Base-by-base conservation (phyloP, 306 rosid genomes). In the Vigna hirtella region DNA sequence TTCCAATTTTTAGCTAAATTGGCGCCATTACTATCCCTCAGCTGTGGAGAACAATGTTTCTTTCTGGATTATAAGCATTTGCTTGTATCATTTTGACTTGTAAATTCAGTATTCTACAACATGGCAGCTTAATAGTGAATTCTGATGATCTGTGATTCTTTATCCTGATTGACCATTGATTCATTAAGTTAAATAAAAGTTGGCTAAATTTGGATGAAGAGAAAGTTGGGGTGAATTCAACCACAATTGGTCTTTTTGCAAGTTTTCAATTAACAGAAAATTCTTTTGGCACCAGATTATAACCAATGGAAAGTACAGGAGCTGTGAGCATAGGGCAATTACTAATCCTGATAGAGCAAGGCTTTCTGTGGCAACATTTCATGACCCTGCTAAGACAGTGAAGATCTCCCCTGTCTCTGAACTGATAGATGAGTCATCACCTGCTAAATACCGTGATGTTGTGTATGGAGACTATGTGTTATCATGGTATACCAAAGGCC, bases 401-500 rank as follows among this genome's bases (percentile, higher is more conserved):
- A 95, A 79, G 82, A 83, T 91, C 74, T 87, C 88, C 53, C 93
- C 98, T 42, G 88, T 83, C 75, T 70, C 90, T 43, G 92, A 92
- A 73, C 88, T 92, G 56, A 83, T 88, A 55, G 52, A 42, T 11
- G 87, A 88, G 43, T 88, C 90, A 7, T 82, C 83, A 16, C 91
- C 90, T 18, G 85, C 87, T n/a, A 78, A 86, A 50, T 94, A 83
- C 76, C 85, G 82, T 1, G 97, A 77, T 78, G 90, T 90, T 76
- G 73, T 89, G 28, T 95, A 92, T n/a, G 93, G 97, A 40, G 98
- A 95, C 64, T 85, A 86, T 63, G 88, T 84, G 5, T 79, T 80
- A 4, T 89, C 93, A 22, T 91, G 98, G 98, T 92, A 95, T 67
- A 86, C 97, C 17, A 88, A 91, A 57, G 98, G 98, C 55, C 98